Evolutionary conservation across 2,329 filamentous ascomycete species (phyloP).

Genomic region (Colletotrichum eremochloae): DNA sequence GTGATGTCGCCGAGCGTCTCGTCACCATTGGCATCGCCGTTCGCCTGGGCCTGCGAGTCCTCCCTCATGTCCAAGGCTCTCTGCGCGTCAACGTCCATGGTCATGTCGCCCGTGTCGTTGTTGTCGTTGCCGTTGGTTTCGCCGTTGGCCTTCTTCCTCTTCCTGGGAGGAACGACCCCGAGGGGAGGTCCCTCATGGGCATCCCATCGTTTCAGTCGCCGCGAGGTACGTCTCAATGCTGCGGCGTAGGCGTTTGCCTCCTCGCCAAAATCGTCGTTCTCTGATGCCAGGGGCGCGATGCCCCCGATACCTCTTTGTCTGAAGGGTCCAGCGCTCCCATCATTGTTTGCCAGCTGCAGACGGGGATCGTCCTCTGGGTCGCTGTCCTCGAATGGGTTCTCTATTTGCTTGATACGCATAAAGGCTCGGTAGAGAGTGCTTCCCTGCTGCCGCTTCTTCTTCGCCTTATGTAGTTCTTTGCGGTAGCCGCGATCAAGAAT

Average conservation of each 20-base stretch:
- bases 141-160: constrained; percentile 52
- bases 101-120: constrained; percentile 44
- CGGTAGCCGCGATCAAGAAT: constrained; percentile 82
- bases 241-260: constrained; percentile 77
- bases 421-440: constrained; percentile 77
- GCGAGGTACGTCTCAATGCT: constrained; percentile 71
- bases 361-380: constrained; percentile 67
- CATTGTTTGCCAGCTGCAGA: constrained; percentile 49
- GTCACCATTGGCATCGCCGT: constrained; percentile 56
- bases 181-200: constrained; percentile 59
- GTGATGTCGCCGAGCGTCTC: constrained; percentile 52
- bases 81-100: constrained; percentile 48
- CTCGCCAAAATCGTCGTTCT: constrained; percentile 82
- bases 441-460: constrained; percentile 72
- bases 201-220: constrained; percentile 80
- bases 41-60: constrained; percentile 42
- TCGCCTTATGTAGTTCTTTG: constrained; percentile 73
- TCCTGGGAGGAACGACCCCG: constrained; percentile 62
- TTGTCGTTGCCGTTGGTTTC: constrained; percentile 32
- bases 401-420: constrained; percentile 70
- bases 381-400: constrained; percentile 71
- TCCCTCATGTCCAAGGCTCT: constrained; percentile 46
- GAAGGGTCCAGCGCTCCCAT: constrained; percentile 56
- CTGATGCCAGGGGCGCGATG: constrained; percentile 70
- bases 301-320: constrained; percentile 73